A percentile compares a stretch with the other conserved stretches of the same genome.
phyloP scores from a whole-genome alignment of 768 basidiomycete genomes.

The Serendipita sp. region DNA sequence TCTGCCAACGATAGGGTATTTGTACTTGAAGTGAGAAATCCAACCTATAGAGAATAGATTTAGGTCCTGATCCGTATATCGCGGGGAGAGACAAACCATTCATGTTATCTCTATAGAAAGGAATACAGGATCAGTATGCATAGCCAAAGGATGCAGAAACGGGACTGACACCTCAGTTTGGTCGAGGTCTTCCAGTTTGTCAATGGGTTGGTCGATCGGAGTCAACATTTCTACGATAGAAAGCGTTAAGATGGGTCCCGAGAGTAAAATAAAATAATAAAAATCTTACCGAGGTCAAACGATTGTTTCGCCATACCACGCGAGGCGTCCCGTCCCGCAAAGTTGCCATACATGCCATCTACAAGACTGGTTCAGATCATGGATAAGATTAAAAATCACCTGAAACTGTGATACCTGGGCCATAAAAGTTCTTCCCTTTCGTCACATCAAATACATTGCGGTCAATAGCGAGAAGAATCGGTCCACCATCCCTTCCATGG shows the following conservation, averaged over 20 bases:
- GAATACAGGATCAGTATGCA: slow-evolving; percentile 8
- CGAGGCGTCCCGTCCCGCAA: slow-evolving; percentile 91
- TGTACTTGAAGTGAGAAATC: slow-evolving; percentile 86
- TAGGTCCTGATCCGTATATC: not conserved
- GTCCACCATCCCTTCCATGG: slow-evolving; percentile 42
- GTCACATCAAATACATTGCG: slow-evolving; percentile 89
- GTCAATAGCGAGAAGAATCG: slow-evolving; percentile 76
- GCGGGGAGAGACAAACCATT: slow-evolving; percentile 34
- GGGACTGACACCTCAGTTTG: slow-evolving; percentile 63
- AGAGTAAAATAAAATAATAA: not conserved
- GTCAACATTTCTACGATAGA: slow-evolving; percentile 66
- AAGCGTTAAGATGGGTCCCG: slow-evolving; percentile 5
- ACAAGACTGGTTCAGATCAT: not conserved
- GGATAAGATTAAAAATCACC: not conserved
- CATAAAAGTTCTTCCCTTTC: slow-evolving; percentile 79
- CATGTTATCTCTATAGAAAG: slow-evolving; percentile 67
- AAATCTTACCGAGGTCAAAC: slow-evolving; percentile 62
- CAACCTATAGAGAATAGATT: slow-evolving; percentile 36
- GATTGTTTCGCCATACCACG: slow-evolving; percentile 97
- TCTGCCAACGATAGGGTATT: slow-evolving; percentile 81
- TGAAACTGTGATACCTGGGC: slow-evolving; percentile 50
- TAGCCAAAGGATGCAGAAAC: not conserved
- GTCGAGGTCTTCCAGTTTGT: slow-evolving; percentile 64
- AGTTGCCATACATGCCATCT: slow-evolving; percentile 97
- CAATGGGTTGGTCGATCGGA: slow-evolving; percentile 68